Percentiles rank a stretch among this genome's conserved stretches.
phyloP scores from a whole-genome alignment of 2,329 filamentous ascomycete species.

The Hawksworthiomyces lignivorus region DNA sequence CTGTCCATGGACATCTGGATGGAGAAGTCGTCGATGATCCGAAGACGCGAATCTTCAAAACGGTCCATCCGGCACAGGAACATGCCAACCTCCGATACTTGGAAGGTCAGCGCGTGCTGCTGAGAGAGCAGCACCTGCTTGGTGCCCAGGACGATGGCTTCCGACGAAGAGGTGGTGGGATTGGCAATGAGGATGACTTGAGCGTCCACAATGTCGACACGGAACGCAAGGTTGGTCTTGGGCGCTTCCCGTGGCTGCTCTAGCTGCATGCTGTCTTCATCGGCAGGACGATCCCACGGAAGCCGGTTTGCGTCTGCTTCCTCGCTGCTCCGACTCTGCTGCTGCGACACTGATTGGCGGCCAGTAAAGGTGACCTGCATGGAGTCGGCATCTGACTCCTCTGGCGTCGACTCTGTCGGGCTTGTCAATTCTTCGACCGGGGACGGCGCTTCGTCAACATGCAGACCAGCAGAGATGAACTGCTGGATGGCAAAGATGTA shows the following conservation, averaged over 20 bases:
- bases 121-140: conserved; percentile 90
- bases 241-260: no score
- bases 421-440: conserved; percentile 45
- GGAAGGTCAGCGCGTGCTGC: conserved; percentile 88
- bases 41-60: conserved; percentile 81
- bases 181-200: conserved; percentile 97
- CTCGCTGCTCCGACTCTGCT: conserved; percentile 16
- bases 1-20: conserved; percentile 80
- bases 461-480: conserved; percentile 69
- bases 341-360: conserved; percentile 25
- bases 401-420: conserved; percentile 47
- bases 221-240: conserved; percentile 72
- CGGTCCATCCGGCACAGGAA: conserved; percentile 98
- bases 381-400: conserved; percentile 54
- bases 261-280: no score
- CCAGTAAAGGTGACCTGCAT: conserved; percentile 39
- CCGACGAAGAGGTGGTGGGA: conserved; percentile 78
- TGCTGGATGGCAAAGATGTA: conserved; percentile 86
- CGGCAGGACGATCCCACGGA: no score
- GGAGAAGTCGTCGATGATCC: conserved; percentile 95
- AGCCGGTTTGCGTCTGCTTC: conserved; percentile 1
- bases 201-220: conserved; percentile 89
- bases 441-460: conserved; percentile 48
- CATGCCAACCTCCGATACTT: conserved; percentile 93
- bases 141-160: conserved; percentile 90